Conservation (phyloP, 2,329 filamentous ascomycete species). For the Arachnomyces sp. region DNA sequence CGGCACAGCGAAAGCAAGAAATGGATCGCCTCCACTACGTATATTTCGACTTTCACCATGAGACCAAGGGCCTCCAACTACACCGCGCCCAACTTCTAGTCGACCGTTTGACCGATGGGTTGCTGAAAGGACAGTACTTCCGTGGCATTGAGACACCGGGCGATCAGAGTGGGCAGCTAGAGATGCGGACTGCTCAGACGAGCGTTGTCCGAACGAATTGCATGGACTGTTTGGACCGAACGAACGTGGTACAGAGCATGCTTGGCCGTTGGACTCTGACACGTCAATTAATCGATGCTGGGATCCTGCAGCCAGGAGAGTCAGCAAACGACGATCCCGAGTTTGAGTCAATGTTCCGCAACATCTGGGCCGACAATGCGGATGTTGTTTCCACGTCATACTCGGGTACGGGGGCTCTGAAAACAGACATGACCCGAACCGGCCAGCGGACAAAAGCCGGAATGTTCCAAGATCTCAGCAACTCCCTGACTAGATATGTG, state of each 20-base stretch:
- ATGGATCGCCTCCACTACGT: slow-evolving; percentile 88
- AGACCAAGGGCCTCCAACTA: slow-evolving; percentile 93
- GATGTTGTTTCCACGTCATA: slow-evolving; percentile 90
- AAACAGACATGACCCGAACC: slow-evolving; percentile 95
- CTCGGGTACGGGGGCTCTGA: slow-evolving; percentile 91
- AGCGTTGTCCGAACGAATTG: slow-evolving; percentile 95
- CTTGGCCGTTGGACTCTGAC: slow-evolving; percentile 83
- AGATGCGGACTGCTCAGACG: slow-evolving; percentile 72
- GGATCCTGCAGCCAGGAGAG: slow-evolving; percentile 68
- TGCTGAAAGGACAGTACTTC: slow-evolving; percentile 83
- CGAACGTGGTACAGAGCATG: slow-evolving; percentile 97
- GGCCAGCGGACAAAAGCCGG: slow-evolving; percentile 81
- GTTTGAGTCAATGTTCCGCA: slow-evolving; percentile 90
- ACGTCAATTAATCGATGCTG: slow-evolving; percentile 78
- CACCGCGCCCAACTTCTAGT: slow-evolving; percentile 82
- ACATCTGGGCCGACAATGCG: slow-evolving; percentile 97
- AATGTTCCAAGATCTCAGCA: slow-evolving; percentile 75
- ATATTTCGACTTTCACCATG: slow-evolving; percentile 97
- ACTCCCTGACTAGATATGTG: slow-evolving; percentile 82
- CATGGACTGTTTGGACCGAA: slow-evolving; percentile 98
- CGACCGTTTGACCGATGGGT: slow-evolving; percentile 68
- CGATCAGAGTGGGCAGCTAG: slow-evolving; percentile 61
- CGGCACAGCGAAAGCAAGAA: slow-evolving; percentile 50
- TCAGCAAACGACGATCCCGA: slow-evolving; percentile 69
- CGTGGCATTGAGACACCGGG: slow-evolving; percentile 79